Base-by-base conservation (phyloP, 108 stramenopile genomes). In the Skeletonema grethae region DNA sequence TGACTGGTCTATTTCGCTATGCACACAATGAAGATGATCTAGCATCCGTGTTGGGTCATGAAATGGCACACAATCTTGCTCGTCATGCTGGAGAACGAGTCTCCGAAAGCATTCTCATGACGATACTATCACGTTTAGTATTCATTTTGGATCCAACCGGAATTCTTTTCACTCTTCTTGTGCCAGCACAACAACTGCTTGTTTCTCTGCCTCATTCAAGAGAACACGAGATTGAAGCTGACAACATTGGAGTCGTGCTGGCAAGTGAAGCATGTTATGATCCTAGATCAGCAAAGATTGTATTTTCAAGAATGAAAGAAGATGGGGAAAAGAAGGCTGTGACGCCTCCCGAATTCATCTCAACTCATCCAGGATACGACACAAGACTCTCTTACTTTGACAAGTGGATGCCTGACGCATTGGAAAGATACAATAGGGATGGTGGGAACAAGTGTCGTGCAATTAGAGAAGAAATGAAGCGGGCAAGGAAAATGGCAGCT, bases 221-320 rank as follows among this genome's bases (percentile, higher is more conserved):
- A 63, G 79, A 75, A 46, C 87, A 88, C 74, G 93, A 94, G 76
- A 39, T 77, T 16, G 93, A 94, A 72, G 93, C 93, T 24, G 93
- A 94, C 82, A 45, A 75, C n/a, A 94, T 94, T 79, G 93, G 93
- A 38, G 57, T 94, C 31, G 67, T 86, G 18, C 59, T 94, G 56
- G 84, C 89, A 4, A 82, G 87, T 29, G 65, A 76, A 48, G 93
- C 93, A 24, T 94, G 93, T 77, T 94, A 89, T 72, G 89, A 94
- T 87, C 93, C 93, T 20, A 70, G 72, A 22, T 86, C 90, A 11
- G 86, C 89, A 4, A 78, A 84, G 48, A 81, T 79, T 18, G 89
- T 94, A 28, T 94, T 91, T 82, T 28, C 72, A 38, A 53, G 72
- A 56, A 79, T 83, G 77, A 79, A 69, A 53, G 72, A 55, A 16